These are phyloP conservation scores for Periconia digitata DNA, from an alignment of 2,329 filamentous ascomycete species.

Conservation along the genomic window DNA sequence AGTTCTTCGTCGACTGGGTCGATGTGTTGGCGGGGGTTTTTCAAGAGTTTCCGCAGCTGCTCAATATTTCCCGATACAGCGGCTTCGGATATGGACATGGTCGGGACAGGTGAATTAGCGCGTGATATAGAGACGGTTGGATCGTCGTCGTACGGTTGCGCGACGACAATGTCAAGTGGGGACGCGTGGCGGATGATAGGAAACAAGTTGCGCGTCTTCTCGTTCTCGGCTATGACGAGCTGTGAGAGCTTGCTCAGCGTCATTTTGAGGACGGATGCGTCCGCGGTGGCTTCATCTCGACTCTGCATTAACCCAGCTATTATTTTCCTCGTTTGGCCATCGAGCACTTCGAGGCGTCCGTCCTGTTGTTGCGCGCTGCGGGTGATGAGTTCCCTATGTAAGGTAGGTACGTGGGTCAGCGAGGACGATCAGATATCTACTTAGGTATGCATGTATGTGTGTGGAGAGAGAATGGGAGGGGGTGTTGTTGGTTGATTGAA, in stretches of 20 bases:
- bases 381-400: neutral
- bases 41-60: constrained; percentile 2
- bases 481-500: neutral
- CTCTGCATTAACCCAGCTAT: neutral
- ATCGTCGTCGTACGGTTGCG: neutral
- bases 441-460: neutral
- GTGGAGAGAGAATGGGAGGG: neutral
- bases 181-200: constrained; percentile 1
- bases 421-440: neutral
- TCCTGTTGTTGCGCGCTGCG: constrained; percentile 1
- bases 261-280: neutral
- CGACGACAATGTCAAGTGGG: neutral
- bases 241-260: neutral
- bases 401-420: neutral
- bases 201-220: constrained; percentile 1
- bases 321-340: neutral
- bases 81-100: neutral
- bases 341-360: constrained; percentile 1
- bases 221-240: constrained; percentile 2
- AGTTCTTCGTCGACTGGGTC: constrained; percentile 1
- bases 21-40: neutral
- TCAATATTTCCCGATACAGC: neutral
- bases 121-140: constrained; percentile 1
- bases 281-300: neutral
- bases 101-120: neutral